A percentile compares a stretch with the other conserved stretches of the same genome.
phyloP scores from a whole-genome alignment of 441 rosid genomes.

The Erodium moschatum region DNA sequence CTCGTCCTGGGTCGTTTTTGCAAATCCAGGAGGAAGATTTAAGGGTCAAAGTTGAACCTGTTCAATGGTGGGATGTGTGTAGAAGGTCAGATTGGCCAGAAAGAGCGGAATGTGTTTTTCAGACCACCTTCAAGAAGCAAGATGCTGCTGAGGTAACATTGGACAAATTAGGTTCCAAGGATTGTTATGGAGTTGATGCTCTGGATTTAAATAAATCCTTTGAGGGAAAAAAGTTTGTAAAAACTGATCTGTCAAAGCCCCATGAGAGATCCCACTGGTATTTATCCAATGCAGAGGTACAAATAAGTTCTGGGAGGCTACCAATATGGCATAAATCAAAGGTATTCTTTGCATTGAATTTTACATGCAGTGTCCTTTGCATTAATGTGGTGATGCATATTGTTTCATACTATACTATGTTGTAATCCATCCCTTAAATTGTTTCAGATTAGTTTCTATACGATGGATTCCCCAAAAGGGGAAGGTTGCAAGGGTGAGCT shows the following conservation, averaged over 20 bases:
- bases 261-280: conserved; percentile 57
- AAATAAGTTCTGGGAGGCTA: conserved; percentile 61
- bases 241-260: conserved; percentile 28
- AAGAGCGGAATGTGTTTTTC: conserved; percentile 68
- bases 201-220: conserved; percentile 21
- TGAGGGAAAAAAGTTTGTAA: conserved; percentile 21
- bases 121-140: conserved; percentile 35
- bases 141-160: conserved; percentile 30
- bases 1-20: conserved; percentile 26
- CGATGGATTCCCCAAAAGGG: conserved; percentile 32
- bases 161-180: conserved; percentile 44
- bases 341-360: conserved; percentile 36
- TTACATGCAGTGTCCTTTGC: conserved; percentile 30
- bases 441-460: conserved; percentile 54
- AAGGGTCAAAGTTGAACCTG: conserved; percentile 65
- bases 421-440: conserved; percentile 17
- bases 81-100: conserved; percentile 87
- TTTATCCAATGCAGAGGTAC: conserved; percentile 85
- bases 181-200: conserved; percentile 26
- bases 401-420: conserved; percentile 4
- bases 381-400: conserved; percentile 8
- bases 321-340: conserved; percentile 77
- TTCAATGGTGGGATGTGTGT: conserved; percentile 98
- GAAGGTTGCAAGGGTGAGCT: conserved; percentile 33
- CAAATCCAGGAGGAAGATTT: too few species aligned